Base-by-base conservation (phyloP, 345 rosid genomes). In the Populus davidiana region DNA sequence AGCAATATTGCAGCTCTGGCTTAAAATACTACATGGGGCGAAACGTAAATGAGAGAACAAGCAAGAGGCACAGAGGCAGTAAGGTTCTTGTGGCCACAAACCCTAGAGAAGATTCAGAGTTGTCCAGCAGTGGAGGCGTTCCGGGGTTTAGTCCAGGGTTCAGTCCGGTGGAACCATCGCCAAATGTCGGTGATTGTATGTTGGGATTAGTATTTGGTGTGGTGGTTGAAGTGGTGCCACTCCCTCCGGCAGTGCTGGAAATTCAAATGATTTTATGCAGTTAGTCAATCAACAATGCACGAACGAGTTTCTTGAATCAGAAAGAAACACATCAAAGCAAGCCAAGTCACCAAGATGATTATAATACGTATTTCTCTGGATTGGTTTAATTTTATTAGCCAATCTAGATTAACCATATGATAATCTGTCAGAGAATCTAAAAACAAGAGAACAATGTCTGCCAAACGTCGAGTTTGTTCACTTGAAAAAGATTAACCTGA, bases 191-290 rank as follows among this genome's bases (percentile, higher is more conserved):
- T 43, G 81, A 44, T 14, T 80, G 78, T 6, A 25, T 43, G 21
- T 25, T 73, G 1, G 84, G 69, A 62, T 63, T 77, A 13, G 75
- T 13, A 52, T 84, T 33, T 43, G 84, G 64, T 12, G 86, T 67
- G 1, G 86, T 1, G 3, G 75, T 33, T 27, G 80, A 70, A 31
- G 82, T 33, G n/a, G 82, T 73, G 44, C 82, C 31, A 2, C 66
- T 21, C 59, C 86, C 89, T 75, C 89, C 87, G 0, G 90, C 89
- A 5, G 87, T 64, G 85, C 90, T 88, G 77, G 11, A 84, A 70
- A 74, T 76, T 75, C 54, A 6, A 35, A 76, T 13, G 54, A 77
- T 59, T 36, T 27, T 67, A 43, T 70, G 20, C 65, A 33, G 77
- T 81, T 77, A 78, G 43, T 18, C 59, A 52, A 10, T 17, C 18